These are phyloP conservation scores for Pythium insidiosum DNA, from an alignment of 352 stramenopile species.

Conservation along the genomic window DNA sequence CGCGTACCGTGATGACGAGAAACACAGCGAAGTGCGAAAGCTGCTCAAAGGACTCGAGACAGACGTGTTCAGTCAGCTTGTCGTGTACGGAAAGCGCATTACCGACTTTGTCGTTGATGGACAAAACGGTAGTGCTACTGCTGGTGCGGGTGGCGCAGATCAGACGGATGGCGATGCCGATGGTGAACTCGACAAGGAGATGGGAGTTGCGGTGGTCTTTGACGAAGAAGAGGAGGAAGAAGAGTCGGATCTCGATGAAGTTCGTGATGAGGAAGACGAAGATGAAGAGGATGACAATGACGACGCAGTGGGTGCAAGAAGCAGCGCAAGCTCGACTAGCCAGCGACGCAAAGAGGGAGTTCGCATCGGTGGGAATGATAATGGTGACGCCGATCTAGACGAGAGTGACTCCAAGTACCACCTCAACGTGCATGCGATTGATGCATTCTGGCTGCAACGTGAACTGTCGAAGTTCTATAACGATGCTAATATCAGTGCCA, in stretches of 20 bases:
- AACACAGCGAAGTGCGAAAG: conserved; percentile 75
- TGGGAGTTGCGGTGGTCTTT: conserved; percentile 97
- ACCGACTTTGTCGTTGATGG: conserved; percentile 77
- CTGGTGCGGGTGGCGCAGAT: conserved; percentile 19
- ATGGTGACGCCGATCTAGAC: conserved; percentile 56
- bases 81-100: conserved; percentile 82
- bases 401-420: conserved; percentile 56
- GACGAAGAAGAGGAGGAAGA: conserved; percentile 96
- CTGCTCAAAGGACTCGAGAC: conserved; percentile 76
- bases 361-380: too few relatives aligned
- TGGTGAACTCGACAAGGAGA: conserved; percentile 93
- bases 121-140: conserved; percentile 17
- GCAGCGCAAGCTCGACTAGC: too few relatives aligned
- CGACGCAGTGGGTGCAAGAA: conserved; percentile 35
- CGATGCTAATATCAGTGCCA: conserved; percentile 91
- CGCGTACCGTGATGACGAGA: conserved; percentile 76
- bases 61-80: conserved; percentile 74
- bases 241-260: conserved; percentile 90
- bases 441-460: conserved; percentile 98
- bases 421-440: conserved; percentile 94
- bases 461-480: conserved; percentile 94
- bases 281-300: conserved; percentile 37
- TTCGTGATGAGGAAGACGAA: conserved; percentile 59
- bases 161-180: conserved; percentile 31
- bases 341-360: too few relatives aligned